Evolutionary conservation across 257 asterid genomes (phyloP), one percentile per base, ranked within the genome.

Genomic region (Agastache rugosa): DNA sequence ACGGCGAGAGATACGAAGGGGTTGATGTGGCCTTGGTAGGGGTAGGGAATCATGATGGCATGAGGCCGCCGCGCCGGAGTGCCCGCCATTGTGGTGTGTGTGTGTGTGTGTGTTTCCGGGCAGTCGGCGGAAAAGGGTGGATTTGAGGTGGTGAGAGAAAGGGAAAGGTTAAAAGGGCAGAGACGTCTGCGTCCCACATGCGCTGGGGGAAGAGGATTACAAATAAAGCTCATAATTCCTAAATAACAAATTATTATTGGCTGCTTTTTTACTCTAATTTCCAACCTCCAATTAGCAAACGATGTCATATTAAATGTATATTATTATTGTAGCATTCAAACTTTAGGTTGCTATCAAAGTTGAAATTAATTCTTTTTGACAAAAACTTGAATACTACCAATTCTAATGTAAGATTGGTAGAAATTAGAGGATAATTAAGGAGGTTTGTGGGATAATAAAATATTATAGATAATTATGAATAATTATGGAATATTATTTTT

Each of bases 1-100:
- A 88, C 70, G 72, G 96, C 96, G 42, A 90, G 85, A 39, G 80
- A 78, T 0, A 88, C 91, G 80, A 86, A 90, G 1, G 96, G 96
- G 58, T 82, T 90, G 74, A 90, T 86, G 85, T 90, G 96, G 45
- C 96, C 96, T 54, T 90, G 96, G 77, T 88, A 88, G 0, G 93
- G 96, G 81, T 88, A 90, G 9, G 96, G 93, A 27, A 88, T 76
- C 93, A 90, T 84, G 29, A 90, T 74, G 67, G 90, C 96, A 61
- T 90, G 96, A 63, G 93, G 91, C 64, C 71, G 84, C 63, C 71
- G 84, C 63, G 80, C 82, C 31, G 39, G 70, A 56, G 51, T 67
- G 58, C 76, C 87, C 20, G 91, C 83, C 93, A 90, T 87, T 80
- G 37, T 50, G 73, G 58, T 22, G 64, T 2, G 41, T 22, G 71